These are phyloP conservation scores for Cerrena zonata DNA, from an alignment of 1,284 basidiomycete genomes.

Conservation along the genomic window DNA sequence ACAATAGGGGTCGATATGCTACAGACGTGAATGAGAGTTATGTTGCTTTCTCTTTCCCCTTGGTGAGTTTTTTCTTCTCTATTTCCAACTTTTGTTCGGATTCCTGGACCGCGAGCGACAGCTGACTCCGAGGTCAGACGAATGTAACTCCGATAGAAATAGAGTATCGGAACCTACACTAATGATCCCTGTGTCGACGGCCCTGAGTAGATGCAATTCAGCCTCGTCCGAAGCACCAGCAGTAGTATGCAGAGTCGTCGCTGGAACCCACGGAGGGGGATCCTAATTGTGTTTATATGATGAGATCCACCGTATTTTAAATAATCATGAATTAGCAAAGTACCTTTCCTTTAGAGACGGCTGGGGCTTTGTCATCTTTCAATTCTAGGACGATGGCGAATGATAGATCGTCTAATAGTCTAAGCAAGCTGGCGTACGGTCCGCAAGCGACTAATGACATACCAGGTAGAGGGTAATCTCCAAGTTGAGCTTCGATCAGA, in stretches of 20 bases:
- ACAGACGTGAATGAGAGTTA: constrained; percentile 3
- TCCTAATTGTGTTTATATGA: constrained; percentile 38
- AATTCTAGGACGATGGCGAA: constrained; percentile 83
- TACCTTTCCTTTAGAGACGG: constrained; percentile 46
- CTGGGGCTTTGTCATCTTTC: constrained; percentile 60
- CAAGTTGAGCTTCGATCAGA: constrained; percentile 75
- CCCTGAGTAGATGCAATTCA: constrained; percentile 64
- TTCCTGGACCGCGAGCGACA: constrained; percentile 75
- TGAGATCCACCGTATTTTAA: too few species aligned
- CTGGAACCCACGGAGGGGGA: constrained; percentile 73
- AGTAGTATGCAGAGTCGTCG: constrained; percentile 60
- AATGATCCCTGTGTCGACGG: constrained; percentile 81
- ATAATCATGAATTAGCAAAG: too few species aligned
- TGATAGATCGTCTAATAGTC: constrained; percentile 59
- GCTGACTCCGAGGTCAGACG: constrained; percentile 32
- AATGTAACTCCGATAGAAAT: neutral
- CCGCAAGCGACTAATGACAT: constrained; percentile 16
- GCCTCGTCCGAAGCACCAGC: constrained; percentile 50
- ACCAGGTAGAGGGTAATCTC: constrained; percentile 50
- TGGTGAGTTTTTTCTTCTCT: constrained; percentile 22
- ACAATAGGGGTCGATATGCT: too few species aligned
- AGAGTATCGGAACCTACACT: constrained; percentile 53
- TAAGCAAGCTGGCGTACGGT: neutral
- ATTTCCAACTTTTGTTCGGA: constrained; percentile 57
- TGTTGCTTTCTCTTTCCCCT: constrained; percentile 28